Conservation (phyloP, 2,329 filamentous ascomycete species). For the Botrytis pseudocinerea region DNA sequence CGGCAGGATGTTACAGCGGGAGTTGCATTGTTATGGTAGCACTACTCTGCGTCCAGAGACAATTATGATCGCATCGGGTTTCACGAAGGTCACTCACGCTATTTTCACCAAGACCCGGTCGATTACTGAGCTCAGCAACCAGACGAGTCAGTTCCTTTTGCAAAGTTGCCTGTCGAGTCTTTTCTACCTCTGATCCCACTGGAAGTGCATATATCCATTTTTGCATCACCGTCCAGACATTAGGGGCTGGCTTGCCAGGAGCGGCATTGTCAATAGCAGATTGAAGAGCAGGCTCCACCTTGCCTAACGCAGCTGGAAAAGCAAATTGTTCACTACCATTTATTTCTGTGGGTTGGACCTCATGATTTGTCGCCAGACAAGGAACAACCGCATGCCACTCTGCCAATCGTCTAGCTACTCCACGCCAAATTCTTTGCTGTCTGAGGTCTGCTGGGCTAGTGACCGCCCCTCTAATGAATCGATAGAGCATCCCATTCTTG, state of each 20-base stretch:
- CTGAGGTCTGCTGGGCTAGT: constrained; percentile 80
- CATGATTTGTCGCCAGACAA: constrained; percentile 49
- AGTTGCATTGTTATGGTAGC: constrained; percentile 10
- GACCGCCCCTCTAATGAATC: constrained; percentile 79
- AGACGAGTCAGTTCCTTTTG: constrained; percentile 74
- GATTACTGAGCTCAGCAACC: constrained; percentile 70
- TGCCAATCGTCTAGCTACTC: constrained; percentile 79
- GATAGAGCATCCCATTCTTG: constrained; percentile 93
- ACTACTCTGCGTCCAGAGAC: constrained; percentile 18
- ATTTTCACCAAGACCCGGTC: constrained; percentile 72
- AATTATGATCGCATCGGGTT: constrained; percentile 21
- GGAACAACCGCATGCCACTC: constrained; percentile 86
- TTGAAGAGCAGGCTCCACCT: constrained; percentile 44
- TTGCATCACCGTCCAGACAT: constrained; percentile 92
- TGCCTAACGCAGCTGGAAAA: constrained; percentile 37
- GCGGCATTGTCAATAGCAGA: constrained; percentile 53
- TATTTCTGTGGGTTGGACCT: constrained; percentile 40
- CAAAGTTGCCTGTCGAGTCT: constrained; percentile 64
- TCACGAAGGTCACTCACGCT: constrained; percentile 56
- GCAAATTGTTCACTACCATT: constrained; percentile 42
- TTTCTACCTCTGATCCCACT: constrained; percentile 67
- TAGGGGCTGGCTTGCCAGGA: constrained; percentile 72
- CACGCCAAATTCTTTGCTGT: constrained; percentile 72
- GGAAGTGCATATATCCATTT: constrained; percentile 93
- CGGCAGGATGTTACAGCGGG: neutral